Evolutionary conservation across 2,329 filamentous ascomycete species (phyloP).

Genomic region (Verticillium zaregamsianum): DNA sequence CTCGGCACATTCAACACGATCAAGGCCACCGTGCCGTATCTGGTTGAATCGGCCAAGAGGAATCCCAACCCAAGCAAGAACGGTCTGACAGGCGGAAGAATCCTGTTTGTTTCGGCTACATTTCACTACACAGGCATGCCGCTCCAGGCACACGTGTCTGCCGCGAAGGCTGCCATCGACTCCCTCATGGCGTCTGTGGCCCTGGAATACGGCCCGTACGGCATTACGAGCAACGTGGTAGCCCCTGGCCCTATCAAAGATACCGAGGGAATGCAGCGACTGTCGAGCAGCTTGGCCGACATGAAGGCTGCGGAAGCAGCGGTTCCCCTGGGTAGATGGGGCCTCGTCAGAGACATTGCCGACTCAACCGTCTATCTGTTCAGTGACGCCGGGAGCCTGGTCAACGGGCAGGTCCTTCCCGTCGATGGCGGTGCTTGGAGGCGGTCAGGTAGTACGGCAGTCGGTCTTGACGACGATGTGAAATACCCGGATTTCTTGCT

Average conservation of each 20-base stretch:
- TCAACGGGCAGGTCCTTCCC: slow-evolving; percentile 79
- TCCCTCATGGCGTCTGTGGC: slow-evolving; percentile 74
- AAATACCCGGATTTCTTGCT: slow-evolving; percentile 48
- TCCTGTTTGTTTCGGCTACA: slow-evolving; percentile 85
- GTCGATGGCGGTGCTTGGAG: slow-evolving; percentile 63
- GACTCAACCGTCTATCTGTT: slow-evolving; percentile 91
- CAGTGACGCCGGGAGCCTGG: slow-evolving; percentile 77
- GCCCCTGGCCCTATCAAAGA: slow-evolving; percentile 80
- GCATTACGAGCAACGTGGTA: slow-evolving; percentile 84
- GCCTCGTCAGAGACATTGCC: slow-evolving; percentile 80
- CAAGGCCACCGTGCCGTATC: slow-evolving; percentile 82
- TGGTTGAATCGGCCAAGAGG: slow-evolving; percentile 67
- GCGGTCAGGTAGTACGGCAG: slow-evolving; percentile 38
- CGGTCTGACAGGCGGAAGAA: slow-evolving; percentile 70
- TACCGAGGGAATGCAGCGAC: slow-evolving; percentile 75
- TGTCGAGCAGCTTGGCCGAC: slow-evolving; percentile 38
- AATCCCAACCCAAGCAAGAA: slow-evolving; percentile 56
- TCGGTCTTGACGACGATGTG: slow-evolving; percentile 44
- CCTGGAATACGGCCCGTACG: slow-evolving; percentile 85
- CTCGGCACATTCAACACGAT: slow-evolving; percentile 91
- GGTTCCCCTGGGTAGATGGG: slow-evolving; percentile 73
- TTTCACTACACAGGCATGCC: slow-evolving; percentile 87
- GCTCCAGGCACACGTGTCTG: slow-evolving; percentile 83
- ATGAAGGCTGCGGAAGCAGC: slow-evolving; percentile 28
- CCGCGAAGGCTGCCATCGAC: slow-evolving; percentile 89